phyloP scores from a whole-genome alignment of 139 green algal genomes.

The Tetraselmis chui region DNA sequence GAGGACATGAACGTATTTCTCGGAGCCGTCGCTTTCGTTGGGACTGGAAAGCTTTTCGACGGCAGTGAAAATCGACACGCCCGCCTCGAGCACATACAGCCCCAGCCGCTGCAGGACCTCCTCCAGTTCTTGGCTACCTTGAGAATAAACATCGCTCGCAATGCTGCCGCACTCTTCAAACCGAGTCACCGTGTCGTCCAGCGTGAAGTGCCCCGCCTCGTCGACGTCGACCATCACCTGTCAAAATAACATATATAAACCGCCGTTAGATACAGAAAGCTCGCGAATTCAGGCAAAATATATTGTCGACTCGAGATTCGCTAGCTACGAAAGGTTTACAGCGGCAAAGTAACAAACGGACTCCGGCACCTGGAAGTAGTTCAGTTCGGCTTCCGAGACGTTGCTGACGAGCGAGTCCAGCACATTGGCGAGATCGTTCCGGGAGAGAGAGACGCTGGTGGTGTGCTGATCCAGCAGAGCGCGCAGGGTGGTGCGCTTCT shows the following conservation, averaged over 20 bases:
- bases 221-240: not conserved
- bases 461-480: not conserved
- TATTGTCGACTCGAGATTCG: too few species aligned
- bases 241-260: too few species aligned
- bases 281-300: too few species aligned
- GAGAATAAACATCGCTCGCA: not conserved
- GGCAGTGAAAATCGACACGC: not conserved
- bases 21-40: not conserved
- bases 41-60: not conserved
- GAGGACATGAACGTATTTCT: not conserved
- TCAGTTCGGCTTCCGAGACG: not conserved
- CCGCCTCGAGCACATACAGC: not conserved
- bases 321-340: too few species aligned
- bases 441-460: not conserved
- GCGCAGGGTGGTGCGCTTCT: not conserved
- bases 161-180: not conserved
- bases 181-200: not conserved
- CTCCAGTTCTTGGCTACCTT: not conserved
- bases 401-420: not conserved
- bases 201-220: not conserved
- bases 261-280: too few species aligned
- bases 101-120: not conserved
- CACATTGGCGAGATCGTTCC: not conserved
- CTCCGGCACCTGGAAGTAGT: not conserved
- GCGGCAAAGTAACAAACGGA: too few species aligned